These are phyloP conservation scores for Talaromyces nanjingensis DNA, from an alignment of 495 filamentous ascomycete genomes.

Conservation along the genomic window DNA sequence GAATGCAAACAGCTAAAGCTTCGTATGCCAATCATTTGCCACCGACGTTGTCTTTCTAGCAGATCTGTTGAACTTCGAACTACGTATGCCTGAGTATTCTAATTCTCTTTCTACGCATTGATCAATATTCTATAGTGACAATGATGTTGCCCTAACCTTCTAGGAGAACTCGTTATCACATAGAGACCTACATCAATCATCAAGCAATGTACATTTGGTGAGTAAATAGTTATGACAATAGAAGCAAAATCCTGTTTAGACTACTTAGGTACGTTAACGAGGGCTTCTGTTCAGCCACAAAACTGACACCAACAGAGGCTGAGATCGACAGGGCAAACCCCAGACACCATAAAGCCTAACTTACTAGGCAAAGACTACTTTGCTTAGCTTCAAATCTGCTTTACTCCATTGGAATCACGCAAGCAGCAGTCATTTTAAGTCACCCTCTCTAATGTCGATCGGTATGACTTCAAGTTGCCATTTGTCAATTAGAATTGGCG, in stretches of 20 bases:
- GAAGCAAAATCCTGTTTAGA: too few relatives aligned
- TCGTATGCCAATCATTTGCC: background rate
- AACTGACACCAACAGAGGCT: background rate
- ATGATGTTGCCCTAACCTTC: background rate
- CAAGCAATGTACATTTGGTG: background rate
- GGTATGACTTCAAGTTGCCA: background rate
- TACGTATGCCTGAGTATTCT: background rate
- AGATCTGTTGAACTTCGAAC: background rate
- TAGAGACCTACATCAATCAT: background rate
- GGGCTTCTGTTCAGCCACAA: background rate
- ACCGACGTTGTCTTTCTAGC: background rate
- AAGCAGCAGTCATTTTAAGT: background rate
- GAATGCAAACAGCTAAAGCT: background rate
- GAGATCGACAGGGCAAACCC: background rate
- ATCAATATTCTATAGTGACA: background rate
- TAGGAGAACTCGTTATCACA: background rate
- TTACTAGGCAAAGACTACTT: background rate
- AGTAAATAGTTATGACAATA: too few relatives aligned
- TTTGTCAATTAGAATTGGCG: background rate
- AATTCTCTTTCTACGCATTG: background rate
- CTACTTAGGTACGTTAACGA: too few relatives aligned
- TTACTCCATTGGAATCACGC: background rate
- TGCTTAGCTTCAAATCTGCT: background rate
- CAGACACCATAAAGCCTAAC: background rate
- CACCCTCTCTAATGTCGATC: background rate